Base-by-base conservation (phyloP, 148 eudicot species). In the Cornus suecica region DNA sequence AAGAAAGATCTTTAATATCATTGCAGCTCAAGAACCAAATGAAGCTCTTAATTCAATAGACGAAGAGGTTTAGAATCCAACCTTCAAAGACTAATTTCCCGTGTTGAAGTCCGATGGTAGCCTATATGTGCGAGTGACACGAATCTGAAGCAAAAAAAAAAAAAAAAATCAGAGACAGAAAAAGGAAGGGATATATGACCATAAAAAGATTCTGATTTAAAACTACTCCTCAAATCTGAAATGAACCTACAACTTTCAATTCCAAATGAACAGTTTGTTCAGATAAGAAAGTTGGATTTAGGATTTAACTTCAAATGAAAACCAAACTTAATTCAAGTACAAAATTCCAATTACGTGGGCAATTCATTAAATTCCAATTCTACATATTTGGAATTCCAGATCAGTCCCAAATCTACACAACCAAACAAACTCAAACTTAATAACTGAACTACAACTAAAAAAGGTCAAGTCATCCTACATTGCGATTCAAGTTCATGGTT, bases 41-140 rank as follows among this genome's bases (percentile, higher is more conserved):
- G 34, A 27, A 74, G 58, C 81, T 58, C 52, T 24, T 48, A 11
- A 48, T 48, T 48, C 54, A 48, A 48, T 48, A 48, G 15, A 11
- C 18, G 54, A 20, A 48, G 42, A 37, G 42, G 13, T 66, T 73
- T 42, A 14, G 32, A 45, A 14, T 20, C 52, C 18, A 23, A 54
- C 52, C 28, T 51, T 41, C 72, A 26, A 41, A 64, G 77, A 15
- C 77, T 60, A 10, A 28, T 52, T 48, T 66, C 63, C 54, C 58
- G 20, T 1, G 74, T 34, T 73, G 69, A 48, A 68, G 34, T 60
- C 80, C 42, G 69, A 63, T 4, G 56, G 65, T 60, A 54, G 66
- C 70, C 69, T 75, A 79, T 71, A 72, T 41, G 82, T 82, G 72
- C 85, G 85, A 48, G 72, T 75, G 66, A 82, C 76, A 27, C 85